Evolutionary conservation across 306 rosid species (phyloP), one percentile per base, ranked within the genome.

Genomic region (Benincasa hispida): DNA sequence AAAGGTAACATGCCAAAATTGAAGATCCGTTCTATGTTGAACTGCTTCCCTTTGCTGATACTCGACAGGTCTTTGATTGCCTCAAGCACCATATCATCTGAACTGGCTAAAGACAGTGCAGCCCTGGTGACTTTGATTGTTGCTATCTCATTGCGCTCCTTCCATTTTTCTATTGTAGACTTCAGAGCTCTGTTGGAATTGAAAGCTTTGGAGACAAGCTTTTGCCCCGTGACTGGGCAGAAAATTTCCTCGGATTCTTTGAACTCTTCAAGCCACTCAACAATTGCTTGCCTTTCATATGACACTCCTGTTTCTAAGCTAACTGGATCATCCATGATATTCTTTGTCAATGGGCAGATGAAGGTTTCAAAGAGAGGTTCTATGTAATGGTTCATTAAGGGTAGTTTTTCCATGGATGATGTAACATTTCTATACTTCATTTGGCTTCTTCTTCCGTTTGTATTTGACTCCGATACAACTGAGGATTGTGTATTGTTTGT

Each of bases 301-400:
- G 90, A 82, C 21, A 75, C 80, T 72, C 90, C 90, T 17, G 76
- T 77, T 60, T 72, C 77, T 47, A 82, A 75, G 79, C 86, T 87
- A 61, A 87, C 87, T 0, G 90, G 90, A n/a, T 87, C 87, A 24
- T 82, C 82, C 86, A 87, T 84, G 59, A 84, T 72, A 34, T 82
- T 61, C 74, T 78, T 80, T n/a, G 86, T 82, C 61, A 87, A 75
- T 51, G 90, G 90, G 63, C 90, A 87, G 82, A 77, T 78, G 77
- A 87, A 87, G 45, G 86, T 72, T 24, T 74, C 86, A 30, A 82
- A 87, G 42, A 66, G 81, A 32, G 86, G 90, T 81, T 87, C 87
- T 59, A 80, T 34, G 57, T 60, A 69, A 45, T 79, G 76, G 54
- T 47, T 78, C 74, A 35, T 63, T 42, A 70, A 76, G 27, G 86